These are phyloP conservation scores for Capsella rubella DNA, from an alignment of 441 rosid genomes.

Conservation along the genomic window DNA sequence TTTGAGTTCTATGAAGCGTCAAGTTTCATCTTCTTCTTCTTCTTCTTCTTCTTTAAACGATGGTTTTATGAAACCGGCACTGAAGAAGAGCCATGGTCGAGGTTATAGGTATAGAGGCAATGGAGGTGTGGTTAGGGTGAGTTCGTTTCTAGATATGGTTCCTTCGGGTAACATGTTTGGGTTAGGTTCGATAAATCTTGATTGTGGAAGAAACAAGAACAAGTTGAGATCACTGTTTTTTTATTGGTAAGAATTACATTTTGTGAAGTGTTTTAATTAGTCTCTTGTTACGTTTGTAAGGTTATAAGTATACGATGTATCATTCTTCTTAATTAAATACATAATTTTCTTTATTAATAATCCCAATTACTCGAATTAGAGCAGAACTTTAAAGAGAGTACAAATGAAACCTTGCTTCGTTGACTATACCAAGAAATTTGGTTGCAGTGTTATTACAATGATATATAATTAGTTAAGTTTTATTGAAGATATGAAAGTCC, in stretches of 20 bases:
- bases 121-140: slow-evolving; percentile 51
- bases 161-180: slow-evolving; percentile 74
- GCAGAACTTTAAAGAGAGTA: too few species aligned
- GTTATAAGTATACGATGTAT: neutral
- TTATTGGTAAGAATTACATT: neutral
- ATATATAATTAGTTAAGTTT: too few species aligned
- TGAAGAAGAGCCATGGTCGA: slow-evolving; percentile 57
- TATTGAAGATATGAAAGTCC: too few species aligned
- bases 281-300: too few species aligned
- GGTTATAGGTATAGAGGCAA: slow-evolving; percentile 31
- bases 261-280: neutral
- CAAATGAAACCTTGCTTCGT: too few species aligned
- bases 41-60: neutral
- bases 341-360: too few species aligned
- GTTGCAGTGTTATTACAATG: slow-evolving; percentile 4
- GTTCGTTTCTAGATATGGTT: slow-evolving; percentile 69
- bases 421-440: too few species aligned
- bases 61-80: slow-evolving; percentile 54
- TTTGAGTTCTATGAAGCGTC: slow-evolving; percentile 22
- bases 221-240: slow-evolving; percentile 50
- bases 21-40: neutral
- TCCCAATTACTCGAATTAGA: too few species aligned
- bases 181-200: slow-evolving; percentile 59
- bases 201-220: slow-evolving; percentile 59
- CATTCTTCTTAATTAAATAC: neutral